Base-by-base conservation (phyloP, 176 grass and related monocot genomes). In the Phragmites australis region DNA sequence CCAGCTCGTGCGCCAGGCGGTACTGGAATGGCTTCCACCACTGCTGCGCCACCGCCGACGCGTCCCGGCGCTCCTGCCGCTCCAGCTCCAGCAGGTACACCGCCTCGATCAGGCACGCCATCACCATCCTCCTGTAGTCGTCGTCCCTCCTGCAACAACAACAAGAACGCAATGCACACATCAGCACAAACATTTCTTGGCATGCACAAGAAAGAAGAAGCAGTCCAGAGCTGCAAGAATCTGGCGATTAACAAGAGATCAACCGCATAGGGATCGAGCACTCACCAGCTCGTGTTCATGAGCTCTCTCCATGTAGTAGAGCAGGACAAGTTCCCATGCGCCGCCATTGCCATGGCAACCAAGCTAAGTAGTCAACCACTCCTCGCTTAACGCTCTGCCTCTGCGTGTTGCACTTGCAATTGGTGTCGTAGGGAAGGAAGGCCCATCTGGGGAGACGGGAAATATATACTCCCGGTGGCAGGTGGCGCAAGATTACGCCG, bases 21-120 rank as follows among this genome's bases (percentile, higher is more conserved):
- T 92, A 97, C 37, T 91, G 91, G 92, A 97, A 97, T 10, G 94
- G 94, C 76, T 94, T 97, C 91, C 91, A 97, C 94, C 94, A 97
- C 79, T 87, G 75, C 76, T 89, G 85, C 42, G 94, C 94, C 68
- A 97, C 87, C 85, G 23, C 69, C 58, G 71, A 62, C 64, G 89
- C 85, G 21, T 88, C 77, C 8, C 85, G 22, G 56, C 89, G 66
- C 75, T 87, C 85, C 83, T 97, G 94, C 61, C 94, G 65, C 80
- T 97, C 94, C 32, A 97, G 85, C 80, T 97, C 94, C 15, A 94
- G 89, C 21, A 97, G 85, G 87, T 97, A 97, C 9, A 90, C 91
- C n/a, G 92, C 89, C 74, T 97, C 91, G 74, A 97, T 91, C 76
- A 97, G 89, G 76, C 48, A 90, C 53, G 85, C 94, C 76, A 97